Evolutionary conservation across 2,329 filamentous ascomycete species (phyloP).

Genomic region (Cadophora sp.): DNA sequence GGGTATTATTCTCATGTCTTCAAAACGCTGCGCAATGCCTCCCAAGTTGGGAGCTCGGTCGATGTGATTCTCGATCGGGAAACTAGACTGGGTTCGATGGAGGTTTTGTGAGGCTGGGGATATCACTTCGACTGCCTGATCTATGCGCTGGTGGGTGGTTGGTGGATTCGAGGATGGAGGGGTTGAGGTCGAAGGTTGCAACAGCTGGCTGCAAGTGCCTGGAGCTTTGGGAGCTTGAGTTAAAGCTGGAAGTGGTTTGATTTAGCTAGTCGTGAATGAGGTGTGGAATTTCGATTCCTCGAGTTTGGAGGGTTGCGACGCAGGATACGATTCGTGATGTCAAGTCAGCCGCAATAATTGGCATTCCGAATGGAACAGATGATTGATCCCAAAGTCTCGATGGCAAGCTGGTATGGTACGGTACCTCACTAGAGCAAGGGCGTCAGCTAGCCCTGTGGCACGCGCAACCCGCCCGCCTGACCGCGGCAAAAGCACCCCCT

Average conservation of each 20-base stretch:
- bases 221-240: too few species aligned
- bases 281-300: background rate
- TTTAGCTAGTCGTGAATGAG: background rate
- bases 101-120: background rate
- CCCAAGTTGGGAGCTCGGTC: background rate
- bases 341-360: constrained; percentile 6
- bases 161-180: background rate
- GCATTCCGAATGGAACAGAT: background rate
- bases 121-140: background rate
- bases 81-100: background rate
- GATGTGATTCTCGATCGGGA: background rate
- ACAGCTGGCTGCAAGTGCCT: background rate
- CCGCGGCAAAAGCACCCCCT: constrained; percentile 1
- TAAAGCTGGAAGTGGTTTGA: background rate
- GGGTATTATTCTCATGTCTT: constrained; percentile 36
- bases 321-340: background rate
- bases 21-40: constrained; percentile 4
- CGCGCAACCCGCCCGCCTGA: constrained; percentile 8
- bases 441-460: constrained; percentile 11
- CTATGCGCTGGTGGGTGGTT: background rate
- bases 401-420: too few species aligned
- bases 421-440: constrained; percentile 8
- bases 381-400: background rate
- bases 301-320: background rate
- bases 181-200: background rate